Conservation (phyloP, 2,329 filamentous ascomycete genomes). For the Hortaea werneckii region DNA sequence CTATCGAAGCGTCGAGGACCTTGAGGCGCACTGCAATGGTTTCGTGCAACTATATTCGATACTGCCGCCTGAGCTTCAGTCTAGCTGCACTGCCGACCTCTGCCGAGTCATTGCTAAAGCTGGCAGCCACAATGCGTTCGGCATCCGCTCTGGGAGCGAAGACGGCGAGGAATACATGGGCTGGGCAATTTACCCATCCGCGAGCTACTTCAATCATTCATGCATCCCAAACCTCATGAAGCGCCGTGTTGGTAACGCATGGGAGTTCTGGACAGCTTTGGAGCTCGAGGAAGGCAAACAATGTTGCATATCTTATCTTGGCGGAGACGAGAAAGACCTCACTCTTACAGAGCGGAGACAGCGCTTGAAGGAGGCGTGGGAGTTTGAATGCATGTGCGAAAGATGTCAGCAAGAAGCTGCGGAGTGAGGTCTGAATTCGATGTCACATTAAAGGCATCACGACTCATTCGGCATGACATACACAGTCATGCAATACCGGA, state of each 20-base stretch:
- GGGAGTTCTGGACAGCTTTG: slow-evolving; percentile 30
- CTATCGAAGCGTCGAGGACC: slow-evolving; percentile 31
- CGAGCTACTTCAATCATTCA: slow-evolving; percentile 41
- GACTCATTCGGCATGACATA: no score
- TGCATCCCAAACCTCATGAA: slow-evolving; percentile 37
- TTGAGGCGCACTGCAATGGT: slow-evolving; percentile 29
- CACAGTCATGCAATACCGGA: no score
- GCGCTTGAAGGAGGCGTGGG: slow-evolving; percentile 33
- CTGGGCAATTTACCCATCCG: slow-evolving; percentile 37
- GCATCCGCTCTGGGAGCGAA: slow-evolving; percentile 30
- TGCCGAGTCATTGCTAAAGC: slow-evolving; percentile 28
- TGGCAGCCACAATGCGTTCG: slow-evolving; percentile 39
- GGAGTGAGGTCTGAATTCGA: not conserved
- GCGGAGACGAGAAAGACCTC: slow-evolving; percentile 36
- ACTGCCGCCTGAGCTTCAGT: slow-evolving; percentile 28
- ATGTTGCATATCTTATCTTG: slow-evolving; percentile 40
- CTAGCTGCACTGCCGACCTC: slow-evolving; percentile 24
- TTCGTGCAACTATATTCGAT: slow-evolving; percentile 35
- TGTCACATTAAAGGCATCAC: not conserved
- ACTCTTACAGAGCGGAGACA: slow-evolving; percentile 26
- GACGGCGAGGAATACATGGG: slow-evolving; percentile 40
- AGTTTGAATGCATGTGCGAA: slow-evolving; percentile 35
- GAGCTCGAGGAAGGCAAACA: slow-evolving; percentile 32
- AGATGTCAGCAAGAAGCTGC: slow-evolving; percentile 19
- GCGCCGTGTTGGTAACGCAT: slow-evolving; percentile 29